These are phyloP conservation scores for Cyamopsis tetragonoloba DNA, from an alignment of 306 rosid species.

Conservation along the genomic window DNA sequence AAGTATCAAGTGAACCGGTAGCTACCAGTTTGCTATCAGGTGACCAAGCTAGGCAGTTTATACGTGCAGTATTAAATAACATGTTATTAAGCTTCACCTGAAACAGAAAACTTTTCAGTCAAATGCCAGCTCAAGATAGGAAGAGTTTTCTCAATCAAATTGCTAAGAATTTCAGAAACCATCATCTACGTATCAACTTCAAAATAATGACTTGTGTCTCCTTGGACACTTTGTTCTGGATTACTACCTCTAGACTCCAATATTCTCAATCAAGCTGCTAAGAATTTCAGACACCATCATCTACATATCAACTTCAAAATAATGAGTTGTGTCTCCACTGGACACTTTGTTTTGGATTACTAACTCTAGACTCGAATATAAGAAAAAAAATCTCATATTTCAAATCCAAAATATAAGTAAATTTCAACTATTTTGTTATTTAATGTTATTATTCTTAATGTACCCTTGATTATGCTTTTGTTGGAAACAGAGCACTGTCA, in stretches of 20 bases:
- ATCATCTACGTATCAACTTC: neutral
- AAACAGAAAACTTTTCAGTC: slow-evolving; percentile 23
- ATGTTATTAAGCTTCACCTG: slow-evolving; percentile 93
- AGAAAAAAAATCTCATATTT: too few species aligned
- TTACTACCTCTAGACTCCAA: too few species aligned
- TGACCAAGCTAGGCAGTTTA: slow-evolving; percentile 95
- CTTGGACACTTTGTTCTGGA: neutral
- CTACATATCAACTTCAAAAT: neutral
- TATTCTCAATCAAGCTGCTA: neutral
- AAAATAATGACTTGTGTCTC: neutral
- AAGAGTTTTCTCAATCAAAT: neutral
- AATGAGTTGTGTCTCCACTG: neutral
- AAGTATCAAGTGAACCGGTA: slow-evolving; percentile 91
- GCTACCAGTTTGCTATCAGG: slow-evolving; percentile 82
- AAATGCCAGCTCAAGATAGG: slow-evolving; percentile 19
- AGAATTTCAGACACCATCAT: slow-evolving; percentile 1
- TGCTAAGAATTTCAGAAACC: neutral
- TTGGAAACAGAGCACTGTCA: too few species aligned
- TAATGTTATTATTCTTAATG: too few species aligned
- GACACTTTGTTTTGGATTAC: neutral
- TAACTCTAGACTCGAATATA: too few species aligned
- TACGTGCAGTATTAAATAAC: slow-evolving; percentile 86
- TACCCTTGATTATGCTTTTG: too few species aligned
- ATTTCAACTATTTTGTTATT: too few species aligned
- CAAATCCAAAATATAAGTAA: too few species aligned